Evolutionary conservation across 2,329 filamentous ascomycete species (phyloP), one percentile per base, ranked within the genome.

Genomic region (Sporothrix sp.): DNA sequence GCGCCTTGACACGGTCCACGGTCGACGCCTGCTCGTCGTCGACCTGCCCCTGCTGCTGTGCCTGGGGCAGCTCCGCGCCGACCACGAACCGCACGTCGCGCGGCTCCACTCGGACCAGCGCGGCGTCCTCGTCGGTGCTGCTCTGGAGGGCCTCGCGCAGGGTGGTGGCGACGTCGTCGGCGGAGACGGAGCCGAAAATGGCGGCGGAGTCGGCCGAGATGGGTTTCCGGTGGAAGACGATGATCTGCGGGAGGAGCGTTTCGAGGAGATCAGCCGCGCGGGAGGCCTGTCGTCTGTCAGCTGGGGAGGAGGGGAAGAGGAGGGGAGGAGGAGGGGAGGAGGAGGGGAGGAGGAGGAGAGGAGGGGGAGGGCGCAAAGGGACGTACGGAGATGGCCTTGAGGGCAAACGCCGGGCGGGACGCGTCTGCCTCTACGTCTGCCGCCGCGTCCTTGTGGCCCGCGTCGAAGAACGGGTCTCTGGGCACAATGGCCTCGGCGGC

Each of bases 181-280:
- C 55, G 21, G 69, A 67, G 7, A 72, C 70, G 45, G 70, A 71
- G 36, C 70, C 70, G 56, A 67, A 71, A 52, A 73, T 71, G 53
- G 27, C 48, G 21, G 43, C 32, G 13, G 49, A 37, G 39, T 28
- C 55, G 16, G 54, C 30, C 7, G 59, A 56, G 57, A 66, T 67
- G 38, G 64, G 60, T 50, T 66, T 66, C 36, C 69, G 68, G 30
- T 58, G 46, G 60, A 71, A 71, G 52, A 62, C 61, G 28, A 71
- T 62, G 46, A 57, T 60, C 23, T 63, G 48, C 28, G 69, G 68
- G 49, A 71, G 57, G 45, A 67, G 57, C 23, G 59, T 56, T 18
- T 58, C 52, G 25, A 72, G 61, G 28, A 71, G 60, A 28, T 58
- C 50, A 39, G 62, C 62, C 35, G 65, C 62, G 45, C 66, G 64